A percentile compares a stretch with the other conserved stretches of the same genome.
Conservation (phyloP, 441 rosid species). For the Adansonia grandidieri region DNA sequence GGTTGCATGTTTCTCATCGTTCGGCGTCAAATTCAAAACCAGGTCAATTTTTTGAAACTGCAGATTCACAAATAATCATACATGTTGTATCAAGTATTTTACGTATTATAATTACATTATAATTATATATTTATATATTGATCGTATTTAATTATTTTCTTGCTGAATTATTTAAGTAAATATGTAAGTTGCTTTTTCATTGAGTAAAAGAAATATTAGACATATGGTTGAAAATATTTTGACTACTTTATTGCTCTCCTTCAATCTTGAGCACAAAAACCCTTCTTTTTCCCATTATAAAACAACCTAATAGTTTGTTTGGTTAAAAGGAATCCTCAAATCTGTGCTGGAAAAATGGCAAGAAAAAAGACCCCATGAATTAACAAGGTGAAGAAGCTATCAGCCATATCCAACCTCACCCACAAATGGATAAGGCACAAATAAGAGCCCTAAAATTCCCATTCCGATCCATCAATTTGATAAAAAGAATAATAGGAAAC, state of each 20-base stretch:
- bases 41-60: neutral
- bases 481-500: neutral
- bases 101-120: no score
- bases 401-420: constrained; percentile 36
- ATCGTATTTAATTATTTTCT: no score
- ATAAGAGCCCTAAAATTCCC: constrained; percentile 40
- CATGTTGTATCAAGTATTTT: no score
- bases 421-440: constrained; percentile 45
- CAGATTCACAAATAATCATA: no score
- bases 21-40: neutral
- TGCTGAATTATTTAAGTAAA: no score
- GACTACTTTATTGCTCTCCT: neutral
- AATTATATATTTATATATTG: no score
- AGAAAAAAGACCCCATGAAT: constrained; percentile 27
- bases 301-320: constrained; percentile 4
- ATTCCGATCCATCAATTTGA: constrained; percentile 30
- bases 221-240: no score
- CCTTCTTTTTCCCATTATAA: neutral
- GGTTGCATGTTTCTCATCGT: constrained; percentile 1
- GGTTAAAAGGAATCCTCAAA: constrained; percentile 20
- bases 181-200: no score
- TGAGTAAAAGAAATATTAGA: no score
- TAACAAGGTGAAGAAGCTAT: constrained; percentile 36
- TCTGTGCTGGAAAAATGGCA: constrained; percentile 4
- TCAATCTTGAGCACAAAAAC: neutral